Evolutionary conservation across 1,139 yeast genomes (phyloP), one percentile per base, ranked within the genome.

Genomic region (Yamadazyma diddensiae): DNA sequence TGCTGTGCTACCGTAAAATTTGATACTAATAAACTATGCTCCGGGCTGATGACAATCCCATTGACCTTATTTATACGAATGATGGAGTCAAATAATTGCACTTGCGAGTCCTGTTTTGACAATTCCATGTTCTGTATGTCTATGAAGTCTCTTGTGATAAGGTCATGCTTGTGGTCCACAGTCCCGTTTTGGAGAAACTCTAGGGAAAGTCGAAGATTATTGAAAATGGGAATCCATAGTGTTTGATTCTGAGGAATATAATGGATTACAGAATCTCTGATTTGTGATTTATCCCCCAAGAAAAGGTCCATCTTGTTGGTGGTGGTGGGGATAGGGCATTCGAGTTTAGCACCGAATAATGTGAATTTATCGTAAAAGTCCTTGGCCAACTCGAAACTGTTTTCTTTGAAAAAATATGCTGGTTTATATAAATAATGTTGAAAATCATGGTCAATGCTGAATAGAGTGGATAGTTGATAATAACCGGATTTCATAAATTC

Each of bases 371-470:
- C 45, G 34, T 39, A 57, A 41, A 69, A 68, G 1, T 45, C 29
- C 6, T 36, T 39, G 2, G 57, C 48, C 18, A 67, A 42, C 43
- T 68, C 75, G 28, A 49, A 49, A 34, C 56, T 48, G 4, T 57
- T 58, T 33, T 56, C 58, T n/a, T 39, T 29, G 10, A 41, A 35
- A 15, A 62, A 38, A 38, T 68, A 53, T 3, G 24, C 13, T 1
- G 81, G 81, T 34, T 57, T 52, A 1, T 53, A 43, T 11, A 76
- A 52, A 1, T 72, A 59, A 2, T 47, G 35, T 6, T 35, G 31
- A 46, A 53, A 73, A 9, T 48, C 40, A 26, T 48, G 35, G 41
- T 76, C 78, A 2, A 72, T 50, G 23, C 57, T 59, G 41, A 73
- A 76, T 3, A 73, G 45, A 21, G 54, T 50, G 26, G 17, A 6